Evolutionary conservation across 2,329 filamentous ascomycete genomes (phyloP), one percentile per base, ranked within the genome.

Genomic region (Triangularia verruculosa): DNA sequence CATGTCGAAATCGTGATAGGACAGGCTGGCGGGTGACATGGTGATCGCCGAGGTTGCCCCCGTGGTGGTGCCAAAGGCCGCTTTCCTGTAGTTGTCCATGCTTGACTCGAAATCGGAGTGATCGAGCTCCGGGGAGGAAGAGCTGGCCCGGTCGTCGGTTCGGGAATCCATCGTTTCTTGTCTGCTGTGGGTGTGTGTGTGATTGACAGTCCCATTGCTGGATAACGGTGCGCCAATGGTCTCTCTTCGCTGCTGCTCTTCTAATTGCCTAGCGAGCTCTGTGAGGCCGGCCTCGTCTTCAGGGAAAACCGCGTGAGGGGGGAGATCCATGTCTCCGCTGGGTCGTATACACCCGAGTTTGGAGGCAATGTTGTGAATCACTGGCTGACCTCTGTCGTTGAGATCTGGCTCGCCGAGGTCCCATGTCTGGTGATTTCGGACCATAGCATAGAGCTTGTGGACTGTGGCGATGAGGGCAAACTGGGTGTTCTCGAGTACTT

Each of bases 401-500:
- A 87, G 76, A 66, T 86, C 84, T 3, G 86, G 86, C 70, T 88
- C 85, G n/a, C 82, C 85, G 15, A 88, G 77, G 12, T 85, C 83
- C 86, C 86, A 89, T 2, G 78, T 71, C 69, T 88, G 83, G 20
- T 78, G 77, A 64, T 78, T 84, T 65, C 84, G 80, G 54, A 89
- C 81, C 85, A 89, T 88, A 60, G 80, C 78, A 73, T 88, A 89
- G 22, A 89, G 80, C 74, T 88, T 88, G 72, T 88, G 85, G 1
- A 88, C 84, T 20, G 86, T 88, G 61, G 85, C 84, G 64, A 88
- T 85, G 62, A 89, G 79, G 56, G 85, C 83, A 70, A 87, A 85
- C 71, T 88, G 86, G 1, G 85, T 87, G 75, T 87, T 86, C 69
- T 89, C 86, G 34, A 89, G 74, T 20, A 88, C 84, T 72, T 89